A percentile compares a stretch with the other conserved stretches of the same genome.
Evolutionary conservation across 805 yeast species (phyloP).

Genomic region (Candida vartiovaarae): DNA sequence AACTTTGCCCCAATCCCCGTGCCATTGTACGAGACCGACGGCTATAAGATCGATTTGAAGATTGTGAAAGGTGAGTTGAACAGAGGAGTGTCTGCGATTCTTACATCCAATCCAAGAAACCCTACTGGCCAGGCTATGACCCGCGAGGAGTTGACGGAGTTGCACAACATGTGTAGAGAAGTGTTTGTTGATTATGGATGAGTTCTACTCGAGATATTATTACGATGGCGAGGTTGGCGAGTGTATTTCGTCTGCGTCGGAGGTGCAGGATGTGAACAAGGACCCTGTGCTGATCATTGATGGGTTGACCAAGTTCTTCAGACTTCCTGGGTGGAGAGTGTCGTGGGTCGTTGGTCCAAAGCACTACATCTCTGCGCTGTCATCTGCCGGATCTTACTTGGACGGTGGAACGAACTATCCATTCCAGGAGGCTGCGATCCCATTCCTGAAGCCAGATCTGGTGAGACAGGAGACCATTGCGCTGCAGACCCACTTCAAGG

Average conservation of each 20-base stretch:
- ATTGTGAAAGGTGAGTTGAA: slow-evolving; percentile 43
- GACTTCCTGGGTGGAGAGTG: slow-evolving; percentile 59
- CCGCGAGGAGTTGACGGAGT: slow-evolving; percentile 36
- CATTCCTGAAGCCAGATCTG: slow-evolving; percentile 42
- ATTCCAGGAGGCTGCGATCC: slow-evolving; percentile 52
- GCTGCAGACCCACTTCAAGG: slow-evolving; percentile 47
- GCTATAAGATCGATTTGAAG: slow-evolving; percentile 48
- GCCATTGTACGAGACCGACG: slow-evolving; percentile 49
- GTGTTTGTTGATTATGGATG: slow-evolving; percentile 57
- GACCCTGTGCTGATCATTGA: slow-evolving; percentile 56
- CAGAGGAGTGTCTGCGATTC: slow-evolving; percentile 51
- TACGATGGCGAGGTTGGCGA: slow-evolving; percentile 49
- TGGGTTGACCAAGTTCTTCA: slow-evolving; percentile 54
- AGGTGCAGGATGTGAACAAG: slow-evolving; percentile 44
- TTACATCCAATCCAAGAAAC: slow-evolving; percentile 56
- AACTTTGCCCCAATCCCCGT: slow-evolving; percentile 59
- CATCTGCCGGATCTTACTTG: slow-evolving; percentile 52
- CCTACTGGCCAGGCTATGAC: slow-evolving; percentile 54
- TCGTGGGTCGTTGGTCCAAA: slow-evolving; percentile 62
- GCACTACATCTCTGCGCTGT: slow-evolving; percentile 45
- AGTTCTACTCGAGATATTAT: slow-evolving; percentile 52
- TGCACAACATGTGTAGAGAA: slow-evolving; percentile 47
- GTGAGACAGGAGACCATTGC: slow-evolving; percentile 51
- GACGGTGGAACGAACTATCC: slow-evolving; percentile 60
- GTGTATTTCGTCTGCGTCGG: slow-evolving; percentile 43